Percentiles rank a stretch among this genome's conserved stretches.
phyloP scores from a whole-genome alignment of 495 filamentous ascomycete species.

The Symbiotaphrina buchneri region DNA sequence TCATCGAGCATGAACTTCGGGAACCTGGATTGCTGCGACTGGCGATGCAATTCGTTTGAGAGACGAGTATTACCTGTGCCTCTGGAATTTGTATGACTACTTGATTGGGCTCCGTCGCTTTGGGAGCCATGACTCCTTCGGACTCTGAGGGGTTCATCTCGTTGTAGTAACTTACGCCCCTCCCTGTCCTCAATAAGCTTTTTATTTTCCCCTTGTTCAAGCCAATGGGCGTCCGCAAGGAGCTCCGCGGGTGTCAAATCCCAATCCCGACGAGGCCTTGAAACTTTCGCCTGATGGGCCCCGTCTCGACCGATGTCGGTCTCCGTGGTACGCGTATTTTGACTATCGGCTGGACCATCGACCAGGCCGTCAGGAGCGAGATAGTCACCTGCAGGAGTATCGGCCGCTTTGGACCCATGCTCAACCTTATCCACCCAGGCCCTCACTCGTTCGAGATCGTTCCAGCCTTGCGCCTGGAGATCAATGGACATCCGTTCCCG shows the following conservation, averaged over 20 bases:
- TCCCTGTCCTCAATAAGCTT: constrained; percentile 48
- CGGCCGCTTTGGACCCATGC: constrained; percentile 18
- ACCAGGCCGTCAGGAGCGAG: background rate
- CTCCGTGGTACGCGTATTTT: background rate
- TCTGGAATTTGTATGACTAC: too few relatives aligned
- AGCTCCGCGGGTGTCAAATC: constrained; percentile 53
- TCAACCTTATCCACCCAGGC: constrained; percentile 54
- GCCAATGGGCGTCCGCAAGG: constrained; percentile 68
- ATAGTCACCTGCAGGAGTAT: background rate
- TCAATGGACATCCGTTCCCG: constrained; percentile 49
- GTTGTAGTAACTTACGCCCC: constrained; percentile 48
- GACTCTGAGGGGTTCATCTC: too few relatives aligned
- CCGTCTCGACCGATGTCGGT: background rate
- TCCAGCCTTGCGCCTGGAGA: constrained; percentile 51
- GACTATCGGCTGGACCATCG: background rate
- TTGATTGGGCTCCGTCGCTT: too few relatives aligned
- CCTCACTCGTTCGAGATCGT: constrained; percentile 41
- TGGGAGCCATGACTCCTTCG: too few relatives aligned
- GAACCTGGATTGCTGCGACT: too few relatives aligned
- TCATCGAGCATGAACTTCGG: too few relatives aligned
- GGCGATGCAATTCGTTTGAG: too few relatives aligned
- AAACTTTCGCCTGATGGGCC: background rate
- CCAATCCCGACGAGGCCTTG: constrained; percentile 57
- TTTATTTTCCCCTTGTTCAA: constrained; percentile 57
- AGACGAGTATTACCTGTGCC: too few relatives aligned